Evolutionary conservation across 169 alveolate genomes (phyloP).

Genomic region (Eimeria praecox): DNA sequence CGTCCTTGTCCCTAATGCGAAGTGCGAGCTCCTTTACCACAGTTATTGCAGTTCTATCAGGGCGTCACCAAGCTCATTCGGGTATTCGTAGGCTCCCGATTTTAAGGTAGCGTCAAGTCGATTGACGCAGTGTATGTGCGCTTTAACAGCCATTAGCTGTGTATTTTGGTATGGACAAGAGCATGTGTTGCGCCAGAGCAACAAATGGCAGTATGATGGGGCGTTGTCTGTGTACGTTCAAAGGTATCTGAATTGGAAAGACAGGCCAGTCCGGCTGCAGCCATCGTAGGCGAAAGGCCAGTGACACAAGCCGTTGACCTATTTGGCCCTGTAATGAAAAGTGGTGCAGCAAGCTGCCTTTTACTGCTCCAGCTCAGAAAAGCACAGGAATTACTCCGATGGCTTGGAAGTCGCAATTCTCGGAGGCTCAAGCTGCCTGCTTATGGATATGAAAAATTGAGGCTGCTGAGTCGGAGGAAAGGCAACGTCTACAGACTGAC

Average conservation of each 20-base stretch:
- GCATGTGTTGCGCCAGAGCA: neutral
- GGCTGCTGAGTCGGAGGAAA: neutral
- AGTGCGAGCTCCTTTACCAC: too few relatives aligned
- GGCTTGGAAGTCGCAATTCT: neutral
- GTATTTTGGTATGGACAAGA: too few relatives aligned
- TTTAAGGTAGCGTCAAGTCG: too few relatives aligned
- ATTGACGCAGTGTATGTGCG: too few relatives aligned
- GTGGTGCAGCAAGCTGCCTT: neutral
- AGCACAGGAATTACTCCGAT: neutral
- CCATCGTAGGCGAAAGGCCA: neutral
- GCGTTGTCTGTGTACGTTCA: neutral
- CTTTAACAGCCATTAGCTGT: too few relatives aligned
- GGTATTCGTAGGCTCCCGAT: too few relatives aligned
- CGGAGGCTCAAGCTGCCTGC: neutral
- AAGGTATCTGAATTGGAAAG: neutral
- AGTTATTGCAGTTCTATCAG: too few relatives aligned
- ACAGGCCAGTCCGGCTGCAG: neutral
- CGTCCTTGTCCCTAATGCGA: too few relatives aligned
- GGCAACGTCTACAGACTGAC: neutral
- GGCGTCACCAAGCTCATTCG: too few relatives aligned
- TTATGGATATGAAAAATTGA: neutral
- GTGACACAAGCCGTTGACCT: neutral
- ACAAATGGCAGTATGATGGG: neutral
- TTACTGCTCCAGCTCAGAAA: neutral
- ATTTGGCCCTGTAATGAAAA: neutral